Percentiles rank a stretch among this genome's conserved stretches.
Evolutionary conservation across 2,329 filamentous ascomycete species (phyloP).

Genomic region (Fusarium citri): DNA sequence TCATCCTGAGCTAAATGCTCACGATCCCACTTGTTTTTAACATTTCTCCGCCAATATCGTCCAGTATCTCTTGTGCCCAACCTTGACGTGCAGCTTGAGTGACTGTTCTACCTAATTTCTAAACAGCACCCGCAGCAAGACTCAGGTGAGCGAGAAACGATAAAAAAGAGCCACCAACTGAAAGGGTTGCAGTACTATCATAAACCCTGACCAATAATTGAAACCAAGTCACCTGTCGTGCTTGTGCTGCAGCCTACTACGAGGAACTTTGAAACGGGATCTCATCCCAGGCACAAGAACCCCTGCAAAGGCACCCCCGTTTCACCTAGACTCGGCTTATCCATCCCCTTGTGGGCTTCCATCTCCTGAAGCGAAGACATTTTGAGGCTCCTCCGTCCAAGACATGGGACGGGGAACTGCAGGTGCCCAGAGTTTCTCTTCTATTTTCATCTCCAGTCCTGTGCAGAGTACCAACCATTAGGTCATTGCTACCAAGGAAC

Average conservation of each 20-base stretch:
- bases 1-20: slow-evolving; percentile 19
- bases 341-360: slow-evolving; percentile 28
- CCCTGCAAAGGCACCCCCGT: slow-evolving; percentile 26
- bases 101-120: slow-evolving; percentile 1
- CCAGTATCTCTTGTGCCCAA: neutral
- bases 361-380: slow-evolving; percentile 28
- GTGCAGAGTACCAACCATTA: neutral
- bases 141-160: slow-evolving; percentile 13
- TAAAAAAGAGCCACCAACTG: slow-evolving; percentile 22
- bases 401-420: slow-evolving; percentile 36
- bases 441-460: neutral
- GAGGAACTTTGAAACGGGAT: neutral
- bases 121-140: neutral
- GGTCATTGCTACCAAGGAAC: slow-evolving; percentile 14
- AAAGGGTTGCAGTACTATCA: slow-evolving; percentile 34
- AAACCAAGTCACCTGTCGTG: slow-evolving; percentile 26
- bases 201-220: slow-evolving; percentile 25
- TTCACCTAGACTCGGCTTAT: slow-evolving; percentile 35
- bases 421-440: slow-evolving; percentile 17
- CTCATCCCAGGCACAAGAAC: neutral
- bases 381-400: slow-evolving; percentile 36
- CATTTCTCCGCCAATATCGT: slow-evolving; percentile 16
- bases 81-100: slow-evolving; percentile 4
- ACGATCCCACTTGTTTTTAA: neutral
- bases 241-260: slow-evolving; percentile 16